Percentiles rank a stretch among this genome's conserved stretches.
phyloP scores from a whole-genome alignment of 768 basidiomycete genomes.

The Pisolithus sp. region DNA sequence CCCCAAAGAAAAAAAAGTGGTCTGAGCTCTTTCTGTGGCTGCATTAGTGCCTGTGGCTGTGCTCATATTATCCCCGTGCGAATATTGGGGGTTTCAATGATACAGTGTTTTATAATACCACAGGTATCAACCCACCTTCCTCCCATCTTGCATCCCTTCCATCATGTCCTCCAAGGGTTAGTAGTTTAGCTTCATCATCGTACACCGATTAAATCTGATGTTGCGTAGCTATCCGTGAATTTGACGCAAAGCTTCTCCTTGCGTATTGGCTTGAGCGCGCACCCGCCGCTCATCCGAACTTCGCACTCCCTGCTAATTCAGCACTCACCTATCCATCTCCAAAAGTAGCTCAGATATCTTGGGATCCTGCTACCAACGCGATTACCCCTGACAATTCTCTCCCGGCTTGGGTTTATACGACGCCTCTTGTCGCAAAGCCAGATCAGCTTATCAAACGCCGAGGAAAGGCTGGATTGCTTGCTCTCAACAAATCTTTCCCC shows the following conservation, averaged over 20 bases:
- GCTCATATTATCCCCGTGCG: slow-evolving; percentile 21
- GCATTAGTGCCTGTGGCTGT: slow-evolving; percentile 18
- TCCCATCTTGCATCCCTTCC: background rate
- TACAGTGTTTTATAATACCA: background rate
- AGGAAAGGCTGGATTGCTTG: slow-evolving; percentile 94
- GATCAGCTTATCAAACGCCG: slow-evolving; percentile 99
- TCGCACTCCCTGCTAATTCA: slow-evolving; percentile 36
- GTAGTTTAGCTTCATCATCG: background rate
- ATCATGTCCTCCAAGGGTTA: slow-evolving; percentile 30
- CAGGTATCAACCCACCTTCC: background rate
- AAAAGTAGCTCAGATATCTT: slow-evolving; percentile 82
- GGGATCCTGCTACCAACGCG: slow-evolving; percentile 65
- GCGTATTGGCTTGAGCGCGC: slow-evolving; percentile 96
- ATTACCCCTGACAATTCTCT: slow-evolving; percentile 56
- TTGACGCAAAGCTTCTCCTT: slow-evolving; percentile 96
- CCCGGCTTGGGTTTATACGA: slow-evolving; percentile 76
- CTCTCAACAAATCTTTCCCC: slow-evolving; percentile 89
- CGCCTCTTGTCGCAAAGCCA: slow-evolving; percentile 91
- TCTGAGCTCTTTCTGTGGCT: background rate
- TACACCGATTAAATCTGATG: background rate
- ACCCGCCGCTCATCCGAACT: slow-evolving; percentile 66
- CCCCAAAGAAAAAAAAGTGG: slow-evolving; percentile 2
- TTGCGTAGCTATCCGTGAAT: slow-evolving; percentile 79
- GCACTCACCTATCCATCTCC: slow-evolving; percentile 53
- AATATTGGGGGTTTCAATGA: slow-evolving; percentile 21